Conservation (phyloP, 129 eudicot species). For the Silybum marianum region DNA sequence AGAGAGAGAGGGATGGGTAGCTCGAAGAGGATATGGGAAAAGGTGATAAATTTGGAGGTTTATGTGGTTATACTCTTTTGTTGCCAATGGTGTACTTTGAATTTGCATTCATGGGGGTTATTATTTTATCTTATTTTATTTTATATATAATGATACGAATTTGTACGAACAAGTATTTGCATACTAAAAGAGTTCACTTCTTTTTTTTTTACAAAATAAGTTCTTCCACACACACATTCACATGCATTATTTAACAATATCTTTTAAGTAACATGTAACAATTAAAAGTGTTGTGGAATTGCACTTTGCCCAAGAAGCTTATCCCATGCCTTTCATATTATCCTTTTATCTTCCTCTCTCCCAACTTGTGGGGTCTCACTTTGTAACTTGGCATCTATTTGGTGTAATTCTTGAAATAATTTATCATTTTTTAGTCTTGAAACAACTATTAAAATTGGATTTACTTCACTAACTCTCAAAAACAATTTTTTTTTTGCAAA, state of each 20-base stretch:
- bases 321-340: constrained; percentile 44
- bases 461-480: neutral
- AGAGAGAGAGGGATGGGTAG: constrained; percentile 21
- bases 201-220: constrained; percentile 18
- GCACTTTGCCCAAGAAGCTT: constrained; percentile 54
- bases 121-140: constrained; percentile 4
- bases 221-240: constrained; percentile 23
- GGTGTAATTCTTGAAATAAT: constrained; percentile 20
- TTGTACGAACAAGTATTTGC: constrained; percentile 37
- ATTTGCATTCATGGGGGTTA: constrained; percentile 27
- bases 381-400: constrained; percentile 38
- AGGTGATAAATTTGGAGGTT: constrained; percentile 15
- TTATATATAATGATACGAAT: constrained; percentile 22
- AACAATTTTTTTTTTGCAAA: neutral
- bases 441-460: neutral
- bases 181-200: constrained; percentile 7
- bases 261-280: constrained; percentile 49
- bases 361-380: constrained; percentile 47
- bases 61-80: constrained; percentile 36
- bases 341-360: constrained; percentile 41
- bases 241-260: constrained; percentile 43
- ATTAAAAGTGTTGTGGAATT: constrained; percentile 40
- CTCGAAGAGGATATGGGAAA: constrained; percentile 24
- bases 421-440: neutral
- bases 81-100: constrained; percentile 27